Percentiles rank a stretch among this genome's conserved stretches.
Conservation (phyloP, 1,284 basidiomycete species). For the Microbotryomycetes sp. region DNA sequence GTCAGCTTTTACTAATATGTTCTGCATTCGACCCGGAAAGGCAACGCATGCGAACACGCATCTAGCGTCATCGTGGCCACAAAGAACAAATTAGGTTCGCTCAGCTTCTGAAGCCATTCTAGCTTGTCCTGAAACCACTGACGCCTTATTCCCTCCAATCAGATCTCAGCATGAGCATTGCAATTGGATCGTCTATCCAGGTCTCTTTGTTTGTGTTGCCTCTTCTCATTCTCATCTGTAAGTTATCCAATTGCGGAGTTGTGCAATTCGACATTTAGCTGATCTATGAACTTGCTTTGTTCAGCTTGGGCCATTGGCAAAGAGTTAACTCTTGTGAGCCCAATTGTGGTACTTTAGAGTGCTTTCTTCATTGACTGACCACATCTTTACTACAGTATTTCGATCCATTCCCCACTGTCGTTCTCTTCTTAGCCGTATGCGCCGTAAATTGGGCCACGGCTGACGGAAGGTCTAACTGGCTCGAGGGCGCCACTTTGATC, state of each 20-base stretch:
- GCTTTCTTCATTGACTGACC: background rate
- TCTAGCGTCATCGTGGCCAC: conserved; percentile 82
- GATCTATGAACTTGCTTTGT: background rate
- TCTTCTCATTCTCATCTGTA: background rate
- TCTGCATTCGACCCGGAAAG: too few relatives aligned
- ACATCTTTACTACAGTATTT: conserved; percentile 40
- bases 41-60: conserved; percentile 82
- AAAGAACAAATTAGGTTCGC: conserved; percentile 55
- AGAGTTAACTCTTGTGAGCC: background rate
- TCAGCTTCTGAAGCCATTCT: conserved; percentile 23
- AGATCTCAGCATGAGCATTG: conserved; percentile 58
- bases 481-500: conserved; percentile 55
- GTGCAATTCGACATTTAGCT: background rate
- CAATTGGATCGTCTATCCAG: conserved; percentile 58
- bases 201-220: background rate
- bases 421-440: conserved; percentile 56
- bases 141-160: conserved; percentile 14
- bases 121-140: conserved; percentile 16
- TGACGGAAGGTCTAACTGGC: conserved; percentile 77
- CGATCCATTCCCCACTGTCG: conserved; percentile 45
- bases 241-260: background rate
- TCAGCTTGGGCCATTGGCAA: background rate
- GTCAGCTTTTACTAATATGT: conserved; percentile 27
- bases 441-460: conserved; percentile 74
- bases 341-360: conserved; percentile 31